Conservation (phyloP, 495 filamentous ascomycete genomes). For the Aspergillus biplanus region DNA sequence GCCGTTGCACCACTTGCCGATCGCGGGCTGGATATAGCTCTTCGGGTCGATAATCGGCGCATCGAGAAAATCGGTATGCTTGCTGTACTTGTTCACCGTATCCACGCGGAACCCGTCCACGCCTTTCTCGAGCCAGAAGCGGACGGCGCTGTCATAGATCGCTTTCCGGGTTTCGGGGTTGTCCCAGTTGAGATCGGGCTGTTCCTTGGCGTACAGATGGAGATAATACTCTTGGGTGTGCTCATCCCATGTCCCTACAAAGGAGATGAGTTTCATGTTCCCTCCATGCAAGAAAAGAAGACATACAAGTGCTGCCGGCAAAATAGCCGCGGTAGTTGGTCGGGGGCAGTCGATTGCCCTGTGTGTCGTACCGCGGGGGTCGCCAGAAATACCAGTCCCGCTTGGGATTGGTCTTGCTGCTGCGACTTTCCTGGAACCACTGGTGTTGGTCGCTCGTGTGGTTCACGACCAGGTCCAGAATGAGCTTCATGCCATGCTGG, state of each 20-base stretch:
- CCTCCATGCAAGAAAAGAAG: too few species aligned
- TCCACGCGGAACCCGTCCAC: conserved; percentile 61
- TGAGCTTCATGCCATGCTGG: conserved; percentile 53
- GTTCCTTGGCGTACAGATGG: conserved; percentile 52
- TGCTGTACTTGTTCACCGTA: conserved; percentile 59
- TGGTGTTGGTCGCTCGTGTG: conserved; percentile 61
- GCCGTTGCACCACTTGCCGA: conserved; percentile 56
- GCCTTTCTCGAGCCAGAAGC: conserved; percentile 58
- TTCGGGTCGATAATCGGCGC: conserved; percentile 43
- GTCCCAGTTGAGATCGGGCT: conserved; percentile 62
- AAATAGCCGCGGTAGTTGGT: conserved; percentile 63
- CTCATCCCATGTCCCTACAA: conserved; percentile 50
- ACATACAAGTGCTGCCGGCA: conserved; percentile 51
- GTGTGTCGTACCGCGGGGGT: conserved; percentile 46
- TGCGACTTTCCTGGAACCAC: conserved; percentile 59
- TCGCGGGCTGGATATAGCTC: conserved; percentile 47
- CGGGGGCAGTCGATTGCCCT: conserved; percentile 57
- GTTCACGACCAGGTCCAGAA: conserved; percentile 63
- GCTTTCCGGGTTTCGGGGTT: conserved; percentile 50
- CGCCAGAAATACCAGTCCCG: conserved; percentile 67
- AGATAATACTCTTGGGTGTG: conserved; percentile 57
- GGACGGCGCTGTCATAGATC: conserved; percentile 51
- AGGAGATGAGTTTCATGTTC: too few species aligned
- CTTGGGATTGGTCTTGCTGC: conserved; percentile 49
- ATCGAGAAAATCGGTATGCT: conserved; percentile 47